Conservation (phyloP, 495 filamentous ascomycete genomes). For the Aspergillus bridgeri region DNA sequence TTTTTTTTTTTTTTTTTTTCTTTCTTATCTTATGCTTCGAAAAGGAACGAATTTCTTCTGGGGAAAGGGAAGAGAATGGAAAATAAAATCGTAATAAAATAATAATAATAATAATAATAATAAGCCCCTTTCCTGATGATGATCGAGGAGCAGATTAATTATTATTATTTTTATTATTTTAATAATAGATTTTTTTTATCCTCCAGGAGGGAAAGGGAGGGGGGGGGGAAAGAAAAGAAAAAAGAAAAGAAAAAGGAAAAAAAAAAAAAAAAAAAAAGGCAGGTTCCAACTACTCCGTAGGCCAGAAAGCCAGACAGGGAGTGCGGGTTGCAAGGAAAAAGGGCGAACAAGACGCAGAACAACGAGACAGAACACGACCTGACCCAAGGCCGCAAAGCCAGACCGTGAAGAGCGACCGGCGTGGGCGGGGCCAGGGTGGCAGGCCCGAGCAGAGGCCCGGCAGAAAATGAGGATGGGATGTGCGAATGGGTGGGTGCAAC, state of each 20-base stretch:
- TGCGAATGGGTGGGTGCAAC: slow-evolving; percentile 17
- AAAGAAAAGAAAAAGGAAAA: slow-evolving; percentile 9
- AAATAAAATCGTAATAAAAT: too few species aligned
- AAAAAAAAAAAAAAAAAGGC: slow-evolving; percentile 11
- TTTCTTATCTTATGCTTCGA: too few species aligned
- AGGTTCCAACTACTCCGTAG: slow-evolving; percentile 14
- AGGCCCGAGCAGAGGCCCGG: slow-evolving; percentile 21
- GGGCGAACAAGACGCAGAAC: slow-evolving; percentile 3
- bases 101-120: too few species aligned
- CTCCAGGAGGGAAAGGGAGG: slow-evolving; percentile 1
- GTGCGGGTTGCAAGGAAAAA: slow-evolving; percentile 16
- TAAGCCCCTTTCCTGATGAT: slow-evolving; percentile 12
- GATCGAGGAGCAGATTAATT: slow-evolving; percentile 1
- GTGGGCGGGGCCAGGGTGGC: slow-evolving; percentile 19
- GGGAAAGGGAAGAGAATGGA: too few species aligned
- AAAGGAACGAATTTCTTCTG: slow-evolving; percentile 6
- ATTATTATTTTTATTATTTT: too few species aligned
- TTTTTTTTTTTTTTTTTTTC: not conserved
- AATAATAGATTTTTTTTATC: too few species aligned
- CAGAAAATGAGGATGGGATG: slow-evolving; percentile 10
- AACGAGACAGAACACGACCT: not conserved
- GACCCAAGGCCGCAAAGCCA: not conserved
- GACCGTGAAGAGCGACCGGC: slow-evolving; percentile 18
- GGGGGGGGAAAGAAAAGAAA: slow-evolving; percentile 4
- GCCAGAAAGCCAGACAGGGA: slow-evolving; percentile 10